These are phyloP conservation scores for Lasiosphaeria hispida DNA, from an alignment of 495 filamentous ascomycete species.

Conservation along the genomic window DNA sequence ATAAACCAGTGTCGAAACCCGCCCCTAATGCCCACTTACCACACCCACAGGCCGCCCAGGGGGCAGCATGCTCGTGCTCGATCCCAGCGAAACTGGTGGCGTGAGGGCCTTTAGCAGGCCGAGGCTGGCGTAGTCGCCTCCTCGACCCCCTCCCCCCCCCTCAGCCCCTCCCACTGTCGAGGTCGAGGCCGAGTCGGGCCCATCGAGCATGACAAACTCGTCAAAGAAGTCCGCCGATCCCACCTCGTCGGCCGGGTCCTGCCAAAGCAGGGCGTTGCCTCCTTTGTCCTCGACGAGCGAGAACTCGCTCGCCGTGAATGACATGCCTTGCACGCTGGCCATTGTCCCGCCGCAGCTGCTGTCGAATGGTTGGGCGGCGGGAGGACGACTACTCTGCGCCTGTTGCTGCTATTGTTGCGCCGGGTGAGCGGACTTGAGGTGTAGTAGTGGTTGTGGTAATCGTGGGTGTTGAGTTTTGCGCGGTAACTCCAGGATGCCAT, in stretches of 20 bases:
- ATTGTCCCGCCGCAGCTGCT: conserved; percentile 16
- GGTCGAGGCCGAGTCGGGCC: conserved; percentile 24
- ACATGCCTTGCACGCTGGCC: conserved; percentile 25
- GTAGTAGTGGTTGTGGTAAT: not conserved
- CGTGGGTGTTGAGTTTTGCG: conserved; percentile 8
- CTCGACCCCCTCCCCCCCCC: not conserved
- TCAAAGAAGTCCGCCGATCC: conserved; percentile 46
- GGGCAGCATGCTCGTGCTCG: no score
- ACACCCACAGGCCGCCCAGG: no score
- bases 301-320: conserved; percentile 23
- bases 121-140: conserved; percentile 3
- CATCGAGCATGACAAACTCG: conserved; percentile 45
- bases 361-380: not conserved
- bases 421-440: not conserved
- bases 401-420: not conserved
- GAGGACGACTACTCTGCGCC: not conserved
- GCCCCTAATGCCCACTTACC: no score
- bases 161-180: conserved; percentile 16
- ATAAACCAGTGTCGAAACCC: no score
- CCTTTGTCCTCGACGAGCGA: conserved; percentile 39
- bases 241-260: conserved; percentile 34
- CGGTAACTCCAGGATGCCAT: conserved; percentile 17
- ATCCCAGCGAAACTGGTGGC: conserved; percentile 11
- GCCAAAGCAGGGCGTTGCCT: conserved; percentile 32
- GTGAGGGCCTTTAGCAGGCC: conserved; percentile 18